These are phyloP conservation scores for Phylloboletellus chloephorus DNA, from an alignment of 1,284 basidiomycete genomes.

Conservation along the genomic window DNA sequence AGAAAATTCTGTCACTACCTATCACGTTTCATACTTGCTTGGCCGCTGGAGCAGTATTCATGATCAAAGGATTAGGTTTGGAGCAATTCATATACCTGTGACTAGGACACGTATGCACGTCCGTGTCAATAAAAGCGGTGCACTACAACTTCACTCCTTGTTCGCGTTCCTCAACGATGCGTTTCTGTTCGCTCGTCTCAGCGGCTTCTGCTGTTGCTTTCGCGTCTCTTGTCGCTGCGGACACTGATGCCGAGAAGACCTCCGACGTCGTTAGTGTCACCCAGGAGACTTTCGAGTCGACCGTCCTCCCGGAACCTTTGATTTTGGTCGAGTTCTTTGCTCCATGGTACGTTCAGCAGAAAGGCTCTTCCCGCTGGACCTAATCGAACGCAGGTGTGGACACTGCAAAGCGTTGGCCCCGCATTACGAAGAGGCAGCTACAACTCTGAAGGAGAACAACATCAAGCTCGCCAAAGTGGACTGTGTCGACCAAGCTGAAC, in stretches of 20 bases:
- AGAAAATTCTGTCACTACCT: background rate
- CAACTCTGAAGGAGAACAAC: slow-evolving; percentile 80
- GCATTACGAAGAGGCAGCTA: slow-evolving; percentile 95
- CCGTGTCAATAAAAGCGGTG: slow-evolving; percentile 21
- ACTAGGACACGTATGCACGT: slow-evolving; percentile 34
- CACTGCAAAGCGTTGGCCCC: slow-evolving; percentile 92
- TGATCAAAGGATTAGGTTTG: background rate
- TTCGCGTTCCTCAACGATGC: slow-evolving; percentile 45
- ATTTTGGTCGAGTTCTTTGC: slow-evolving; percentile 97
- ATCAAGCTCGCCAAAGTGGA: slow-evolving; percentile 96
- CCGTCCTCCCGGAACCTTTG: slow-evolving; percentile 67
- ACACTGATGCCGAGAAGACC: slow-evolving; percentile 47
- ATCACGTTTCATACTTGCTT: too few species aligned
- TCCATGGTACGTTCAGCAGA: slow-evolving; percentile 58
- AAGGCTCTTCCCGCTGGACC: background rate
- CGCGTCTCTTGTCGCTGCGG: slow-evolving; percentile 50
- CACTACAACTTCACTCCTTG: background rate
- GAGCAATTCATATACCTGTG: too few species aligned
- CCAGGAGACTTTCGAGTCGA: slow-evolving; percentile 63
- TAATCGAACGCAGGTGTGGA: slow-evolving; percentile 56
- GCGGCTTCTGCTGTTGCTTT: slow-evolving; percentile 51
- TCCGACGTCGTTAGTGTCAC: slow-evolving; percentile 86
- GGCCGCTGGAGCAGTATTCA: too few species aligned
- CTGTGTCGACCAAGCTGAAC: slow-evolving; percentile 84
- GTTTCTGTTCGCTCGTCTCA: slow-evolving; percentile 50